Base-by-base conservation (phyloP, 768 basidiomycete species). In the Leccinum disarticulatum region DNA sequence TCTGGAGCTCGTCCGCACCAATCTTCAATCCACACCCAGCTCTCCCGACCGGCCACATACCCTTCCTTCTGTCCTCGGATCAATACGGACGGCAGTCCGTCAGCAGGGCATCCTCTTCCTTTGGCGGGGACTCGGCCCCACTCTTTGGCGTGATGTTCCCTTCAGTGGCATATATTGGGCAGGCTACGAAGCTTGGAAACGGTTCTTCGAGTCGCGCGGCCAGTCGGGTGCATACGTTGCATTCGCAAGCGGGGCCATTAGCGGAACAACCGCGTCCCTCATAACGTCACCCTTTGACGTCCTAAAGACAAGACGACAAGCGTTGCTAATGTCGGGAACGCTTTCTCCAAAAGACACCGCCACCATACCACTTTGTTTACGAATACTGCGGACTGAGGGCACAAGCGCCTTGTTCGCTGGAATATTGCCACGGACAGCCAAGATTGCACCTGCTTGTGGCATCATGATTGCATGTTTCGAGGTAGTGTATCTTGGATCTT, bases 101-200 rank as follows among this genome's bases (percentile, higher is more conserved):
- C 69, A 77, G 35, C 79, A 89, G 48, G 96, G 95, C 6, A 65
- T 87, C 6, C 73, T 77, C 10, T 88, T 83, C 52, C 81, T 98
- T 28, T 99, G 94, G 93, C 81, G 93, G 55, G 97, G 97, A 0
- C 80, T 99, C 8, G 90, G 90, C 1, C 85, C 95, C 2, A 96
- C 94, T 5, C 79, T 99, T 9, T 98, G 95, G 95, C 84, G 97
- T 53, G 97, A 99, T 66, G 95, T 98, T 6, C 96, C 97, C 0
- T 99, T 99, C 72, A 94, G 92, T 43, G 97, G 95, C 11, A 78
- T 96, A 33, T 99, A 99, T 68, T 99, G 97, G 97, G 92, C 93
- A 4, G 87, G 90, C 27, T 98, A 98, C 70, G 96, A 99, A 72
- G 77, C 83, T 0, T 84, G 86, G 76, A 98, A 97, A 77, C 77